Percentiles rank a stretch among this genome's conserved stretches.
phyloP scores from a whole-genome alignment of 108 stramenopile genomes.

The Asterionellopsis glacialis region DNA sequence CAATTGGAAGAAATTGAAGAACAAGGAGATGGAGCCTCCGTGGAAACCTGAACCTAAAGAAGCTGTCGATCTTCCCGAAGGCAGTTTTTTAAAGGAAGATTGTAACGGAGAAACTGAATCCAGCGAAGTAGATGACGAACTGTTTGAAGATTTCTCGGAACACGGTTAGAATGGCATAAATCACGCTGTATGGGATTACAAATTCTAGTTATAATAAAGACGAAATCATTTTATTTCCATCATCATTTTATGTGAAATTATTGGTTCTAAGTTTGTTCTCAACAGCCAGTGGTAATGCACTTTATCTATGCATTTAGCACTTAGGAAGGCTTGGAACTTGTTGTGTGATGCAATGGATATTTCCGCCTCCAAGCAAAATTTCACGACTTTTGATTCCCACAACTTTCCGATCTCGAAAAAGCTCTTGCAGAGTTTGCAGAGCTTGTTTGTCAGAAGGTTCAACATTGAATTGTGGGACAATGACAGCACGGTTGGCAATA shows the following conservation, averaged over 20 bases:
- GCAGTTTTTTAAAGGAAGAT: no score
- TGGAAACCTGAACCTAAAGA: constrained; percentile 84
- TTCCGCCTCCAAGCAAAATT: constrained; percentile 77
- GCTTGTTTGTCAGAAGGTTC: constrained; percentile 39
- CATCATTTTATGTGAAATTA: no score
- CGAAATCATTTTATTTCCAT: no score
- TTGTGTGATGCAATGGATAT: constrained; percentile 85
- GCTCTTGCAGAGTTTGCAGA: constrained; percentile 24
- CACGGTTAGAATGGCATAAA: no score
- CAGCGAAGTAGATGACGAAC: no score
- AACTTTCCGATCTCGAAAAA: constrained; percentile 52
- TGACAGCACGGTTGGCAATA: constrained; percentile 56
- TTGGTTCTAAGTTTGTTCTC: no score
- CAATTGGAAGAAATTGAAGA: constrained; percentile 58
- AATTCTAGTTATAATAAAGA: no score
- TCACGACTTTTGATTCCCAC: constrained; percentile 59
- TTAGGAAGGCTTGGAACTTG: constrained; percentile 32
- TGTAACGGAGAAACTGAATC: no score
- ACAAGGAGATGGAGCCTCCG: constrained; percentile 79
- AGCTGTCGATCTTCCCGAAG: constrained; percentile 75
- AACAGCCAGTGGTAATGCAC: no score
- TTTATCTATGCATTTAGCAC: no score
- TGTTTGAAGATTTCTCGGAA: no score
- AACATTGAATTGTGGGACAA: constrained; percentile 59
- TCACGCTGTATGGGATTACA: no score